Conservation (phyloP, 2,329 filamentous ascomycete genomes). For the Lecanicillium sp. region DNA sequence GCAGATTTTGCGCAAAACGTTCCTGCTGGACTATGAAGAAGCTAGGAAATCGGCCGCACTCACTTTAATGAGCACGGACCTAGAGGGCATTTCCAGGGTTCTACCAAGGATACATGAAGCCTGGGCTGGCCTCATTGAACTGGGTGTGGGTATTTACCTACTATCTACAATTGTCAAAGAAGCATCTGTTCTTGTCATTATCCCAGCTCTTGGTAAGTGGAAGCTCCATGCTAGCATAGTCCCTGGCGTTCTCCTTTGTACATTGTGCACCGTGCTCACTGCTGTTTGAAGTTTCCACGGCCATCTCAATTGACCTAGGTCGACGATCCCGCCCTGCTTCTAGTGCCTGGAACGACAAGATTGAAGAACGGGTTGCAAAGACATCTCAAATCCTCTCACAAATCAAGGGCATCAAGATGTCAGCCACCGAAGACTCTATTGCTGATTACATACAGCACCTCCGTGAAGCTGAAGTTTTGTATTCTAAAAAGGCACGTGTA, state of each 20-base stretch:
- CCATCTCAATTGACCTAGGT: too few relatives aligned
- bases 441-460: not conserved
- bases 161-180: not conserved
- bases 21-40: constrained; percentile 19
- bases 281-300: too few relatives aligned
- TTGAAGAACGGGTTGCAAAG: constrained; percentile 1
- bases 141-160: not conserved
- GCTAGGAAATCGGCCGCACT: constrained; percentile 16
- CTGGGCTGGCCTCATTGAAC: not conserved
- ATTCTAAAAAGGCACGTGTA: not conserved
- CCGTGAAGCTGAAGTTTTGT: not conserved
- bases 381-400: not conserved
- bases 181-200: too few relatives aligned
- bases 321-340: too few relatives aligned
- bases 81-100: not conserved
- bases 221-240: too few relatives aligned
- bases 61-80: constrained; percentile 3
- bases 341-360: not conserved
- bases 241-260: too few relatives aligned
- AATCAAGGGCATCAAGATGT: constrained; percentile 4
- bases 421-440: not conserved
- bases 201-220: too few relatives aligned
- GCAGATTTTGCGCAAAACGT: constrained; percentile 39
- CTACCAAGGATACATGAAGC: not conserved
- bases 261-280: too few relatives aligned